Evolutionary conservation across 2,329 filamentous ascomycete genomes (phyloP), one percentile per base, ranked within the genome.

Genomic region (Apiospora kogelbergensis): DNA sequence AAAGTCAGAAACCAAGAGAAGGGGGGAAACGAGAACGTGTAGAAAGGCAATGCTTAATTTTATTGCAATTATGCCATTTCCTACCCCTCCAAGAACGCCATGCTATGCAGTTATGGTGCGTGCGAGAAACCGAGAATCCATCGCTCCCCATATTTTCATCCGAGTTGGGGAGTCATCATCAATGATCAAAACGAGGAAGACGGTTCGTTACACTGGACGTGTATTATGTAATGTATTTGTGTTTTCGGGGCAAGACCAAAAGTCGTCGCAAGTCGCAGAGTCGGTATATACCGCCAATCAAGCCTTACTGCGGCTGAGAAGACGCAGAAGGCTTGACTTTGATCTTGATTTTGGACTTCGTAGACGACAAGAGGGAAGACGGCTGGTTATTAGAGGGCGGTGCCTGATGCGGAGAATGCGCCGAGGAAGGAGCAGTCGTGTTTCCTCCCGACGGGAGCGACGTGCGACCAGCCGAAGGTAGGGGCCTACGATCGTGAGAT

Each of bases 311-410:
- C 44, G 70, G 73, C 30, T 60, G 53, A 37, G 53, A 60, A 60
- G 53, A 22, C 46, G 70, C 66, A 68, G 70, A 44, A 6, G 72
- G 68, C 68, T 75, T 79, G 48, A 78, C 46, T 69, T 77, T 79
- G 68, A 79, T 75, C 70, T 78, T 79, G 20, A 77, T 60, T 68
- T 76, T 77, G 2, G 72, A 65, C 45, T 73, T 74, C 0, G 60
- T 33, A 5, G 75, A 63, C 3, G 72, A 64, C 9, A 74, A 41
- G 60, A 73, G 67, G 2, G 57, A 33, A 9, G 46, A 30, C 2
- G 67, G 63, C 17, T 30, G 17, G 33, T 68, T 67, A n/a, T 70
- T 70, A 9, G 73, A 69, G 15, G 69, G 68, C 66, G 67, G 74
- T 40, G 57, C 68, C 66, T 65, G 63, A 10, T 63, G 40, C 17